phyloP scores from a whole-genome alignment of 768 basidiomycete genomes.

The Phlegmacium glaucopus region DNA sequence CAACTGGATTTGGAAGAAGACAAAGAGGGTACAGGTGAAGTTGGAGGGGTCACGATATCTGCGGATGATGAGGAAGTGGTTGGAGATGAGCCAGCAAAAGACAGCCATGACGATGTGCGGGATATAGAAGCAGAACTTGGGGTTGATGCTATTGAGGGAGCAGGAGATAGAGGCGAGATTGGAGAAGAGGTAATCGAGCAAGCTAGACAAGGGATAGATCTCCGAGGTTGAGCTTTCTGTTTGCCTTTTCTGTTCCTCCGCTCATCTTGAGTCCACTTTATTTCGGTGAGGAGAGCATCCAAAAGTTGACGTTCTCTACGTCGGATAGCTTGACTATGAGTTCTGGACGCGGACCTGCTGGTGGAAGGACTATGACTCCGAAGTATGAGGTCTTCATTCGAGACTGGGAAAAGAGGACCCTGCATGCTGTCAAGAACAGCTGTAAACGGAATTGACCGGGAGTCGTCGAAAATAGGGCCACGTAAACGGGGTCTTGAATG shows the following conservation, averaged over 20 bases:
- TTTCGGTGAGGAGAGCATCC: conserved; percentile 39
- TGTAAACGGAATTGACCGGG: conserved; percentile 47
- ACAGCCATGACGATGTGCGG: conserved; percentile 29
- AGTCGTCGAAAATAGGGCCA: conserved; percentile 28
- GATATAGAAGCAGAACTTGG: conserved; percentile 22
- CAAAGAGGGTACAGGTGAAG: conserved; percentile 29
- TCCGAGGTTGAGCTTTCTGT: conserved; percentile 18
- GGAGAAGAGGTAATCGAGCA: conserved; percentile 13
- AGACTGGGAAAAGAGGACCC: conserved; percentile 51
- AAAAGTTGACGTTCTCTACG: conserved; percentile 34
- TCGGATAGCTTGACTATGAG: conserved; percentile 17
- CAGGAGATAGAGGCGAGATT: conserved; percentile 15
- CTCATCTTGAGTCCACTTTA: conserved; percentile 39
- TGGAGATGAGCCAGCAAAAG: conserved; percentile 18
- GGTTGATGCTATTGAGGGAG: conserved; percentile 20
- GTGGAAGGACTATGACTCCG: conserved; percentile 8
- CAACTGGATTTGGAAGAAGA: conserved; percentile 23
- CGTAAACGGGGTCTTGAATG: conserved; percentile 16
- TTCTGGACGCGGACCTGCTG: conserved; percentile 16
- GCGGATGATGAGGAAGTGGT: conserved; percentile 29
- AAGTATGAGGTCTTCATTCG: conserved; percentile 24
- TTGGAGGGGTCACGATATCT: conserved; percentile 33
- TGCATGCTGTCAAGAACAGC: conserved; percentile 58
- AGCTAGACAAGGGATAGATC: conserved; percentile 15
- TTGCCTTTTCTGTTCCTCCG: conserved; percentile 36